phyloP scores from a whole-genome alignment of 2,329 filamentous ascomycete genomes.

The Fusarium cyanostomum region DNA sequence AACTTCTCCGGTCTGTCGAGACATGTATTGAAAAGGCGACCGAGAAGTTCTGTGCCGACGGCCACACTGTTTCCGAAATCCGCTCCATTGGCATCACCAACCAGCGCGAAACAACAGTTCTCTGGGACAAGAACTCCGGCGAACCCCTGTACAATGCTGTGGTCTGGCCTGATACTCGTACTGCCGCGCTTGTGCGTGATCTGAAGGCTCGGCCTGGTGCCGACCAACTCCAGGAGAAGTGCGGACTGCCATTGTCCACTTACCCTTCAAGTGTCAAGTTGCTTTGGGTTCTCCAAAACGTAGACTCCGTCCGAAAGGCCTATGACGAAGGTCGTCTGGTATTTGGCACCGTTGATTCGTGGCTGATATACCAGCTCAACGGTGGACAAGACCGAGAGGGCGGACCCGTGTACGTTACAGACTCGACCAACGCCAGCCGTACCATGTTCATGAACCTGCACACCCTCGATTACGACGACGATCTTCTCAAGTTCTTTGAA shows the following conservation, averaged over 20 bases:
- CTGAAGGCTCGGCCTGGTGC: conserved; percentile 74
- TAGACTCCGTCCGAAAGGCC: conserved; percentile 72
- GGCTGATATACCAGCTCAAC: conserved; percentile 87
- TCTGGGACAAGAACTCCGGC: conserved; percentile 85
- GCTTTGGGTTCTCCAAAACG: conserved; percentile 81
- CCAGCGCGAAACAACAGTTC: conserved; percentile 87
- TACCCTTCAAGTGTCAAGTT: conserved; percentile 90
- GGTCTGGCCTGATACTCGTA: conserved; percentile 90
- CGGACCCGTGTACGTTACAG: conserved; percentile 78
- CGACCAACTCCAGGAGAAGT: conserved; percentile 74
- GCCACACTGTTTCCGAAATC: conserved; percentile 74
- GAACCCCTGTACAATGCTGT: conserved; percentile 85
- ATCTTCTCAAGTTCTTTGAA: conserved; percentile 80
- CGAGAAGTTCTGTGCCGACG: conserved; percentile 74
- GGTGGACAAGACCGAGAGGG: conserved; percentile 69
- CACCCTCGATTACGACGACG: conserved; percentile 81
- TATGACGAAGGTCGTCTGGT: conserved; percentile 80
- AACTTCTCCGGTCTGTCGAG: conserved; percentile 79
- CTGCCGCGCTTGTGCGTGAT: conserved; percentile 75
- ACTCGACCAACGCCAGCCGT: conserved; percentile 86
- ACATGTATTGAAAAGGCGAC: conserved; percentile 82
- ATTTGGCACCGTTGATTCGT: conserved; percentile 89
- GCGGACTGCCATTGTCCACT: conserved; percentile 85
- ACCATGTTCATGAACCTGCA: conserved; percentile 96
- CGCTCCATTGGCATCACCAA: conserved; percentile 87